Percentiles rank a stretch among this genome's conserved stretches.
Conservation (phyloP, 2,329 filamentous ascomycete species). For the Coccinonectria pachysandricola region DNA sequence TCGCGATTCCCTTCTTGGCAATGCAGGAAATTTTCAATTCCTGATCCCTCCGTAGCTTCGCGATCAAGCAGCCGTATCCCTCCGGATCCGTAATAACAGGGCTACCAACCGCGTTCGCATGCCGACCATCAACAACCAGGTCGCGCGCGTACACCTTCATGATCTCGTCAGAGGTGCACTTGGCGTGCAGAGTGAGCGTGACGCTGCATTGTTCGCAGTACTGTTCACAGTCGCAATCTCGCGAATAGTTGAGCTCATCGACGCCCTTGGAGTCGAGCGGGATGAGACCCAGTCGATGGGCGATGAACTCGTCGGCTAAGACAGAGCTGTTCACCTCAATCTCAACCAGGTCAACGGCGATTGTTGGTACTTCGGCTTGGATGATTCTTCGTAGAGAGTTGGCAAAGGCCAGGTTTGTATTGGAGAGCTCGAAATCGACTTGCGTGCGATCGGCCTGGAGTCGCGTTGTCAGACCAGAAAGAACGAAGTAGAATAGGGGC, state of each 20-base stretch:
- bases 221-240: conserved; percentile 94
- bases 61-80: conserved; percentile 72
- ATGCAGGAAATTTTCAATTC: conserved; percentile 85
- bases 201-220: conserved; percentile 91
- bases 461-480: conserved; percentile 12
- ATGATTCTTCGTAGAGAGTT: conserved; percentile 88
- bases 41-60: conserved; percentile 82
- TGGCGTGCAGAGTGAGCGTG: conserved; percentile 71
- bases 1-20: conserved; percentile 96
- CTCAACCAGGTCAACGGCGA: conserved; percentile 91
- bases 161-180: conserved; percentile 74
- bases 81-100: conserved; percentile 80
- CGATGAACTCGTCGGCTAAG: conserved; percentile 89
- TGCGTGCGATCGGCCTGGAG: conserved; percentile 64
- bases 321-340: conserved; percentile 92
- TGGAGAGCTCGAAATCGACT: conserved; percentile 85
- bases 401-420: conserved; percentile 82
- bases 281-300: conserved; percentile 82
- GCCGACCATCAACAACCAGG: conserved; percentile 59
- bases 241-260: conserved; percentile 72
- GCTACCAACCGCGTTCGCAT: conserved; percentile 66
- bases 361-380: conserved; percentile 85
- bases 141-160: conserved; percentile 94
- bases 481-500: conserved; percentile 3
- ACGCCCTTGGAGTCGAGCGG: conserved; percentile 79